Conservation (phyloP, 2,329 filamentous ascomycete genomes). For the Rhinocladiella similis region DNA sequence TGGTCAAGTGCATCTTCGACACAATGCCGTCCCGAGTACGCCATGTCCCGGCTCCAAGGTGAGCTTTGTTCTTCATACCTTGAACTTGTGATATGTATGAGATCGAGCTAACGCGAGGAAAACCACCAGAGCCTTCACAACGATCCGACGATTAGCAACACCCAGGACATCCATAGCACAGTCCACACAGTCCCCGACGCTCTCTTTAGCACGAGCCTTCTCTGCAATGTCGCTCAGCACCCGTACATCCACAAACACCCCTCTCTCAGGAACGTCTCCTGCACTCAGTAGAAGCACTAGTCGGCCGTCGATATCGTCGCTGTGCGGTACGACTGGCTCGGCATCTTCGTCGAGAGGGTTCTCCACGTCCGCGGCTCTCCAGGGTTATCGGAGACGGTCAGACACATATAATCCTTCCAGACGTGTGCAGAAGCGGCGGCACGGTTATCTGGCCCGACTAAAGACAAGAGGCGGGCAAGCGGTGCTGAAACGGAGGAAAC, state of each 20-base stretch:
- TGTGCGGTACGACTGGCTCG: not conserved
- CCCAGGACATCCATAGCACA: not conserved
- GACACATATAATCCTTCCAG: slow-evolving; percentile 62
- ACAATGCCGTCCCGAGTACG: slow-evolving; percentile 29
- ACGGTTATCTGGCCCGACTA: slow-evolving; percentile 59
- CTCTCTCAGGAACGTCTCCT: not conserved
- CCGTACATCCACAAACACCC: slow-evolving; percentile 2
- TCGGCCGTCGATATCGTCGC: slow-evolving; percentile 2
- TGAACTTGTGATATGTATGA: not conserved
- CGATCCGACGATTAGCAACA: slow-evolving; percentile 18
- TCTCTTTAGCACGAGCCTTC: slow-evolving; percentile 19
- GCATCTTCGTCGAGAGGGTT: slow-evolving; percentile 35
- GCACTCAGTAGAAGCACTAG: slow-evolving; percentile 2
- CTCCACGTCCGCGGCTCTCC: slow-evolving; percentile 45
- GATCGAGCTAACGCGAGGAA: slow-evolving; percentile 2
- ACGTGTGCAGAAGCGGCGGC: slow-evolving; percentile 60
- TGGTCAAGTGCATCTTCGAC: slow-evolving; percentile 31
- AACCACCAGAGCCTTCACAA: slow-evolving; percentile 23
- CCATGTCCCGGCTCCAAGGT: slow-evolving; percentile 24
- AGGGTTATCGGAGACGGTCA: slow-evolving; percentile 44
- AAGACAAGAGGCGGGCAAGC: slow-evolving; percentile 55
- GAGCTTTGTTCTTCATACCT: not conserved
- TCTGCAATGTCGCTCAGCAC: slow-evolving; percentile 16
- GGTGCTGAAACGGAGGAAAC: slow-evolving; percentile 53
- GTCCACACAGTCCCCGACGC: slow-evolving; percentile 6